Base-by-base conservation (phyloP, 306 rosid genomes). In the Citrullus mucosospermus region DNA sequence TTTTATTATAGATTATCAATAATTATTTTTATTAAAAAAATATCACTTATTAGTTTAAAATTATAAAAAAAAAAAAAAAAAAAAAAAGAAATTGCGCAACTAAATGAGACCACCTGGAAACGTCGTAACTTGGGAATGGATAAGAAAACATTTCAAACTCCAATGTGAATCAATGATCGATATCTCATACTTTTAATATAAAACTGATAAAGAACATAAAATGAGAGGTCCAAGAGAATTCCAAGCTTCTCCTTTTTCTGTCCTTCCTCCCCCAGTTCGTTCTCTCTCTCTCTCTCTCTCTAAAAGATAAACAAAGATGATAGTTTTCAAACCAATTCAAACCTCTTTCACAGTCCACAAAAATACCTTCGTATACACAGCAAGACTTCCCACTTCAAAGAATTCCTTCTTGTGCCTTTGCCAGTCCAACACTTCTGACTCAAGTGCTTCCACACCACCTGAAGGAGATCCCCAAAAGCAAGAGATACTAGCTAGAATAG, bases 401-500 rank as follows among this genome's bases (percentile, higher is more conserved):
- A 82, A 32, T 34, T 85, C 81, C 41, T 53, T 39, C 60, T 8
- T 84, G 41, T 83, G 96, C 84, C 80, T 85, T 46, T 78, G 92
- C 86, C 91, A 91, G 79, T 82, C 96, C 77, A 83, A 54, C 62
- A 91, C 85, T 18, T 88, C 96, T 2, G 87, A 82, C 39, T 85
- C 92, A 1, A 82, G 83, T 39, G 57, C 81, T 83, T 68, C 96
- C 43, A 13, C 87, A 2, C 92, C 88, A 6, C 93, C 89, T 0
- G 81, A 85, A 79, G 92, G 97, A n/a, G 93, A 95, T 74, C 65
- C 91, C 60, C 86, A 78, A 5, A 91, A 84, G 81, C 97, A 91
- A 82, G 97, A 92, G 22, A 68, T 95, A 2, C 87, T 95, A 1
- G 99, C 93, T 9, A 88, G 87, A 81, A 93, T 92, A 2, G 97